These are phyloP conservation scores for Anastatica hierochuntica DNA, from an alignment of 345 rosid genomes.

Conservation along the genomic window DNA sequence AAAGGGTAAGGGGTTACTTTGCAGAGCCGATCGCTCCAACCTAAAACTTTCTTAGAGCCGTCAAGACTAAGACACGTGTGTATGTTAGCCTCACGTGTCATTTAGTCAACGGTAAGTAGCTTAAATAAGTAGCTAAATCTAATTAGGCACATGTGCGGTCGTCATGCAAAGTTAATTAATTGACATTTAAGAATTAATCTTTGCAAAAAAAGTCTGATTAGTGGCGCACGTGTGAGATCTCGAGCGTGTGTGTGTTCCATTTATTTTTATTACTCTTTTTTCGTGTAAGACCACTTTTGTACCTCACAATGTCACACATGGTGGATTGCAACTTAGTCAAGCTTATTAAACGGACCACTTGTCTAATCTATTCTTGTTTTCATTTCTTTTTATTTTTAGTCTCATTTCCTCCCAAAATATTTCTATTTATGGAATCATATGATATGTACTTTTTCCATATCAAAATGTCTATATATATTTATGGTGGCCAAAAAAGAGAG, in stretches of 20 bases:
- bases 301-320: too few species aligned
- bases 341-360: too few species aligned
- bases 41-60: conserved; percentile 7
- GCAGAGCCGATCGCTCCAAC: background rate
- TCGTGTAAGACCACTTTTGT: too few species aligned
- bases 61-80: conserved; percentile 16
- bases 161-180: conserved; percentile 9
- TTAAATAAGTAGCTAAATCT: background rate
- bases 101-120: conserved; percentile 16
- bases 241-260: conserved; percentile 14
- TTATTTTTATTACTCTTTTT: background rate
- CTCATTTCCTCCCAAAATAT: background rate
- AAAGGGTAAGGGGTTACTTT: background rate
- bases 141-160: conserved; percentile 4
- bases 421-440: conserved; percentile 26
- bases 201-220: conserved; percentile 6
- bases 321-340: too few species aligned
- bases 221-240: conserved; percentile 14
- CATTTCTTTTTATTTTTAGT: too few species aligned
- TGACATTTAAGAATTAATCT: background rate
- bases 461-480: conserved; percentile 7
- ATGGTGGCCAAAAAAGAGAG: conserved; percentile 9
- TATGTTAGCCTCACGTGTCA: conserved; percentile 17
- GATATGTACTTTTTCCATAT: conserved; percentile 14
- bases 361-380: too few species aligned